These are phyloP conservation scores for Chlorella sorokiniana DNA, from an alignment of 139 green algal genomes.

Conservation along the genomic window DNA sequence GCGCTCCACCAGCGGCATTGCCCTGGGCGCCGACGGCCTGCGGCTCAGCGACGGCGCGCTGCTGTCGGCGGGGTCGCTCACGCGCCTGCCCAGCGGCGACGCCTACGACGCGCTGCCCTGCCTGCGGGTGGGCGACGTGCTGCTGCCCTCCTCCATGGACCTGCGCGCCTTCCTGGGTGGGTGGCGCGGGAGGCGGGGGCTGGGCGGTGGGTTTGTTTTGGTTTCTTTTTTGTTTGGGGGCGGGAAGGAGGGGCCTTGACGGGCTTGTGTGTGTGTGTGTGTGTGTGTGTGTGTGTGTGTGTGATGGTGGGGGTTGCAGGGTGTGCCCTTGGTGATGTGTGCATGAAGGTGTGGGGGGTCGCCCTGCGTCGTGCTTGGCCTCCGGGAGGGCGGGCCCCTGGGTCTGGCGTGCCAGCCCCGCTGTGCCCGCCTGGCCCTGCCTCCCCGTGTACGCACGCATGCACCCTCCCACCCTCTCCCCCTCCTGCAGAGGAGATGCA, in stretches of 20 bases:
- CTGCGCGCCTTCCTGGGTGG: conserved; percentile 46
- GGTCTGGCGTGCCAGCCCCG: not conserved
- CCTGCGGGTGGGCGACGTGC: conserved; percentile 48
- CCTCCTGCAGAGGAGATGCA: conserved; percentile 24
- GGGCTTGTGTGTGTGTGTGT: too few species aligned
- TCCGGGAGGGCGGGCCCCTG: too few species aligned
- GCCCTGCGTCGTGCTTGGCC: too few species aligned
- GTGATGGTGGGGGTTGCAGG: too few species aligned
- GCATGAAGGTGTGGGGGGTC: too few species aligned
- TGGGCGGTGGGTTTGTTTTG: not conserved
- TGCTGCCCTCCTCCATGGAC: conserved; percentile 64
- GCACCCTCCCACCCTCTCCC: not conserved
- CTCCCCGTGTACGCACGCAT: not conserved
- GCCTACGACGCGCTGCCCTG: conserved; percentile 42
- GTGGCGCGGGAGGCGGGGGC: not conserved
- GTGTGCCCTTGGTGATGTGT: too few species aligned
- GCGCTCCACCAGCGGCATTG: conserved; percentile 3
- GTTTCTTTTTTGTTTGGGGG: not conserved
- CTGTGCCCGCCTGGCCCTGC: not conserved
- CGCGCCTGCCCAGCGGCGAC: conserved; percentile 34
- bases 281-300: too few species aligned
- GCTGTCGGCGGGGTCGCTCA: conserved; percentile 13
- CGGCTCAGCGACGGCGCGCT: conserved; percentile 20
- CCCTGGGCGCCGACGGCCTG: conserved; percentile 3
- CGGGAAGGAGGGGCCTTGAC: too few species aligned